phyloP scores from a whole-genome alignment of 768 basidiomycete genomes.

The Exsudoporus frostii region DNA sequence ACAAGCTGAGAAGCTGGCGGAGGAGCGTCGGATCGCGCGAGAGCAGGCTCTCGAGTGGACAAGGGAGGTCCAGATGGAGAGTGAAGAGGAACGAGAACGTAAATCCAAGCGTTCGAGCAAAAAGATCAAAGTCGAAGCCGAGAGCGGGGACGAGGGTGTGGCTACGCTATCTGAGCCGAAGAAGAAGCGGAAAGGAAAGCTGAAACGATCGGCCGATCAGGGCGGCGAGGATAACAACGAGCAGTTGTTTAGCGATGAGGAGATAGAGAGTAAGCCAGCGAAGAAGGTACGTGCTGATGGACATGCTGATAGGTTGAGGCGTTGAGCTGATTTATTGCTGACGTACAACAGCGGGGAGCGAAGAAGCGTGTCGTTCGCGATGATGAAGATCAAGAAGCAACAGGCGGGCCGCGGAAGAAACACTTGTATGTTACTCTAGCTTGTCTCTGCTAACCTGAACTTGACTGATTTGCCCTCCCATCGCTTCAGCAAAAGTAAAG shows the following conservation, averaged over 20 bases:
- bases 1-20: constrained; percentile 77
- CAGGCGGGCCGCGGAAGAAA: constrained; percentile 66
- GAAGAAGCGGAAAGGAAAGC: constrained; percentile 77
- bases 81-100: constrained; percentile 78
- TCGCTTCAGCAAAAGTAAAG: constrained; percentile 76
- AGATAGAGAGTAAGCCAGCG: constrained; percentile 51
- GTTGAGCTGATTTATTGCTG: not conserved
- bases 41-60: constrained; percentile 83
- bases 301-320: not conserved
- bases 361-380: constrained; percentile 80
- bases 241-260: constrained; percentile 69
- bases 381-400: constrained; percentile 71
- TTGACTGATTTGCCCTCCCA: constrained; percentile 1
- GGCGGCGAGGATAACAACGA: constrained; percentile 61
- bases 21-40: constrained; percentile 67
- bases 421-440: constrained; percentile 55
- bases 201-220: constrained; percentile 51
- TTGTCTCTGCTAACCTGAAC: no score
- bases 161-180: constrained; percentile 47
- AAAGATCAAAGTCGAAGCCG: constrained; percentile 49
- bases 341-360: constrained; percentile 36
- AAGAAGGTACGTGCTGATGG: constrained; percentile 55
- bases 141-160: constrained; percentile 48
- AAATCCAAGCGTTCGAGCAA: constrained; percentile 53
- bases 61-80: constrained; percentile 58